Base-by-base conservation (phyloP, 2,329 filamentous ascomycete genomes). In the Coniochaeta ligniaria region DNA sequence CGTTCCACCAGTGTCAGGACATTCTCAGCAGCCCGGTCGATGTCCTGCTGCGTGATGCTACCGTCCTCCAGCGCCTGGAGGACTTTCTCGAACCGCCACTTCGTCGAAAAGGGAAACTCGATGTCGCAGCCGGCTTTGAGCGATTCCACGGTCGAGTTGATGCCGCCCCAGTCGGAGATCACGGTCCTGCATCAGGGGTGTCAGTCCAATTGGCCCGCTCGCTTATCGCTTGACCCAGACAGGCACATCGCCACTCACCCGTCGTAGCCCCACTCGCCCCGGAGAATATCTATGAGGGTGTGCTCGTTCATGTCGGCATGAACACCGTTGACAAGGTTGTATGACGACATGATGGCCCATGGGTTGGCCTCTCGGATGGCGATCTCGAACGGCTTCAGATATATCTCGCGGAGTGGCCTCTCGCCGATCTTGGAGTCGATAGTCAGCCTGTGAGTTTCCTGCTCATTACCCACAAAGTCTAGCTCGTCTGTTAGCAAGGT, bases 341-440 rank as follows among this genome's bases (percentile, higher is more conserved):
- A 90, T 1, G 85, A 85, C 5, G 83, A 82, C 87, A 90, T 90
- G 52, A 89, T 72, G 6, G 85, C 85, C 85, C 86, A 88, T 2
- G 87, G 86, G 60, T 88, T 85, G 16, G 86, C 84, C 64, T 90
- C 85, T 52, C 86, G 79, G 43, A 91, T 77, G 0, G 87, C 87
- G 67, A 91, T 89, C 73, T 91, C 87, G 64, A 91, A 91, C 0
- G 88, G 88, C 54, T 86, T 84, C n/a, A 91, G 80, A 65, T 91
- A 91, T 0, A 91, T 76, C 69, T 91, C 88, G 31, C 88, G 80
- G 31, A 91, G 74, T 2, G 87, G 79, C 38, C 88, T 78, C 66
- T 91, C 87, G 31, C 83, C 79, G 55, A 91, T 78, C 31, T 84
- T 74, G 2, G 86, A 85, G 70, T 90, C 80, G 62, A 89, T 81